Evolutionary conservation across 768 basidiomycete genomes (phyloP).

Genomic region (Lactifluus volemus): DNA sequence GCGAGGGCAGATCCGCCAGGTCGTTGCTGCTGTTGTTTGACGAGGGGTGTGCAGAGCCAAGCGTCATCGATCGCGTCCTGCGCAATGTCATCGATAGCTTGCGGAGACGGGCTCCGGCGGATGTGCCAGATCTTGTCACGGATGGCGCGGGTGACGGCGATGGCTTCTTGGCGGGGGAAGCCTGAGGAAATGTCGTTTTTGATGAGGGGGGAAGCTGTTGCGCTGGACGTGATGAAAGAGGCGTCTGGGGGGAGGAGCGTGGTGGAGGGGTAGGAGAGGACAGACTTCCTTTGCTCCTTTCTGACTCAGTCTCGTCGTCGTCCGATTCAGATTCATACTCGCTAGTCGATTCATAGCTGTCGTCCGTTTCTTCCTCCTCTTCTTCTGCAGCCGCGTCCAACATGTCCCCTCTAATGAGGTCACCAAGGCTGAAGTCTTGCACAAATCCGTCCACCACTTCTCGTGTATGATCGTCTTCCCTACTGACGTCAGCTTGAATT

Average conservation of each 20-base stretch:
- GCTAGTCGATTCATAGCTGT: conserved; percentile 35
- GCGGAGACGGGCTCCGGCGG: conserved; percentile 11
- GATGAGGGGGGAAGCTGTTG: conserved; percentile 1
- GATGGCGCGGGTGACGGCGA: conserved; percentile 9
- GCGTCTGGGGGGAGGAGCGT: background rate
- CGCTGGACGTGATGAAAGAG: background rate
- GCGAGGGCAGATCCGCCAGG: conserved; percentile 19
- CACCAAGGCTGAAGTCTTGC: conserved; percentile 73
- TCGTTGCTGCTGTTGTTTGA: conserved; percentile 21
- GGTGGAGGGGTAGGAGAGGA: background rate
- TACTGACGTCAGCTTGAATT: conserved; percentile 40
- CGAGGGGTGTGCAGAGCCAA: conserved; percentile 8
- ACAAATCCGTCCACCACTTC: conserved; percentile 76
- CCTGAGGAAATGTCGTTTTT: background rate
- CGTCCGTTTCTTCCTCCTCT: conserved; percentile 34
- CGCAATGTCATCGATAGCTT: conserved; percentile 32
- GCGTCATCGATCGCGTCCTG: conserved; percentile 38
- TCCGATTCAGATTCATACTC: conserved; percentile 33
- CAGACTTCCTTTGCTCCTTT: conserved; percentile 13
- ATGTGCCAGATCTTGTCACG: background rate
- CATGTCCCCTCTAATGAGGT: conserved; percentile 68
- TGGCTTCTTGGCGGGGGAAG: background rate
- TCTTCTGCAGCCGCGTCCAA: conserved; percentile 72
- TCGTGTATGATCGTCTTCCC: conserved; percentile 77
- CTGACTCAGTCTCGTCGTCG: conserved; percentile 24